Evolutionary conservation across 1,284 basidiomycete species (phyloP).

Genomic region (Sporisorium reilianum): DNA sequence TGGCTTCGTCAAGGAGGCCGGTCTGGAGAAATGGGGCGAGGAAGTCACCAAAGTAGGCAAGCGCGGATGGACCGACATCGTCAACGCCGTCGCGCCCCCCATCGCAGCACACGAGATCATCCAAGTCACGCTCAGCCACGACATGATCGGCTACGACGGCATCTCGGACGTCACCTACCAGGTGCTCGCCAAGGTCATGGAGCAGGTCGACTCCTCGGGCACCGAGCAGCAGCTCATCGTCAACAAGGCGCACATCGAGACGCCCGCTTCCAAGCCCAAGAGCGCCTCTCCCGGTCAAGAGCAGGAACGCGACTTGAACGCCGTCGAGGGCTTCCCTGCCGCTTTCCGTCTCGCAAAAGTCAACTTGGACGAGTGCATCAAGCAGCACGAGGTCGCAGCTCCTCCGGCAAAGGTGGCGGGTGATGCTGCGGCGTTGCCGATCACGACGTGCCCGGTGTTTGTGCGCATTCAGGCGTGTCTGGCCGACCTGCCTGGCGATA

Average conservation of each 20-base stretch:
- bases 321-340: slow-evolving; percentile 84
- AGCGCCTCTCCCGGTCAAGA: too few species aligned
- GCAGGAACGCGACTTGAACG: slow-evolving; percentile 77
- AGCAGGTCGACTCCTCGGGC: slow-evolving; percentile 58
- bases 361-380: slow-evolving; percentile 77
- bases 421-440: slow-evolving; percentile 72
- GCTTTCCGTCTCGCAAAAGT: slow-evolving; percentile 85
- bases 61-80: slow-evolving; percentile 75
- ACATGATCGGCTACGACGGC: slow-evolving; percentile 93
- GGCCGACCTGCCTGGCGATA: slow-evolving; percentile 43
- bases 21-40: slow-evolving; percentile 59
- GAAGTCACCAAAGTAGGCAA: slow-evolving; percentile 60
- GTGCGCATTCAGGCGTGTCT: slow-evolving; percentile 85
- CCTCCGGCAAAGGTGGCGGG: slow-evolving; percentile 18
- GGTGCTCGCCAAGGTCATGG: slow-evolving; percentile 63
- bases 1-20: slow-evolving; percentile 59
- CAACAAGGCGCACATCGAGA: slow-evolving; percentile 55
- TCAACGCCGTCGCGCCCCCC: slow-evolving; percentile 96
- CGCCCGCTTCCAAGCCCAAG: slow-evolving; percentile 41
- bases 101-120: slow-evolving; percentile 98
- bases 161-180: slow-evolving; percentile 92
- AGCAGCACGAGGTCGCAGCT: slow-evolving; percentile 75
- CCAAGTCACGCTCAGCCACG: slow-evolving; percentile 90
- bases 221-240: slow-evolving; percentile 61
- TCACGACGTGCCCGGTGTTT: slow-evolving; percentile 90